Base-by-base conservation (phyloP, 2,329 filamentous ascomycete species). In the Aspergillus cejpii region DNA sequence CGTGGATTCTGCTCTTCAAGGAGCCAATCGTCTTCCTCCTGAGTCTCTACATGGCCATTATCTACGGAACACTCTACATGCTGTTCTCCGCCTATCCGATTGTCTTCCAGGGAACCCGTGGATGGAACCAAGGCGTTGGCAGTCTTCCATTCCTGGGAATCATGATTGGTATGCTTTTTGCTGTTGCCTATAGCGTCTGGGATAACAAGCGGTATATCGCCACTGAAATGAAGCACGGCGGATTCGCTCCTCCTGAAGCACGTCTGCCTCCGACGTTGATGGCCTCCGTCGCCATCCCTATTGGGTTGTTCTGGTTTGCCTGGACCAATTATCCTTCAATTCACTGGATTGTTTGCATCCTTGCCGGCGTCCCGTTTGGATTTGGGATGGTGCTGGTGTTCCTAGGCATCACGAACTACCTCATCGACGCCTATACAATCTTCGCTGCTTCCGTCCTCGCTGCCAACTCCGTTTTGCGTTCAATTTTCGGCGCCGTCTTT, bases 251-350 rank as follows among this genome's bases (percentile, higher is more conserved):
- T 7, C 79, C 80, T 0, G 79, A 81, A 62, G 72, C 73, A 19
- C 74, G 74, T 39, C 58, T 79, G 1, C 74, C 75, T 1, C 70
- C 74, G 5, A 67, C 64, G 34, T 73, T 76, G 43, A 49, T 74
- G 3, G 73, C 73, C 12, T 68, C 66, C 42, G 67, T 76, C 19
- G 62, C 66, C 5, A 65, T 82, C 29, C 78, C 79, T 0, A 64
- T 79, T 31, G 74, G 75, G 7, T 65, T 80, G 1, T 78, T 80
- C 60, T 78, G 75, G 76, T 76, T 80, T 42, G 77, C 76, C 0
- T 80, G 77, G 77, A 78, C 77, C 0, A 75, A 76, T 40, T 73
- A 64, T 37, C 68, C 61, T 49, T 60, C 55, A 8, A 58, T 67
- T 40, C 65, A 67, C 53, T 68, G 65, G 65, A 61, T 67, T 47